Conservation (phyloP, 345 rosid genomes). For the Arabidopsis arenosa region DNA sequence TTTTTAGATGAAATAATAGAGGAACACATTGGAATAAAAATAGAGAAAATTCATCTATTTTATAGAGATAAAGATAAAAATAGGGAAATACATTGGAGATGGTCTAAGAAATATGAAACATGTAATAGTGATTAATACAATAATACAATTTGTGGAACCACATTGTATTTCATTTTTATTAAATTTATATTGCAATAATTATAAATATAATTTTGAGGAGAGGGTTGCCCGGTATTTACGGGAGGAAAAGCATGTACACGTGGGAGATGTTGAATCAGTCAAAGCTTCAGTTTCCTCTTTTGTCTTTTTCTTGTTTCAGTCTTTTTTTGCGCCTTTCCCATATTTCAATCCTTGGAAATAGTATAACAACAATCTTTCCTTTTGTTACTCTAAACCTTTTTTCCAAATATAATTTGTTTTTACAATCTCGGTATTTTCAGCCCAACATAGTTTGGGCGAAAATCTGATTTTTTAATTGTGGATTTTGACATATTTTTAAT, state of each 20-base stretch:
- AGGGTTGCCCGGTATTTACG: neutral
- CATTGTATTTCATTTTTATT: neutral
- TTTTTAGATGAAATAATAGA: too few relatives aligned
- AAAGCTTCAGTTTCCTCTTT: constrained; percentile 16
- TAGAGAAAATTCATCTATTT: too few relatives aligned
- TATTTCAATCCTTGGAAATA: neutral
- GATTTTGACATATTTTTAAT: too few relatives aligned
- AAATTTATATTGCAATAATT: neutral
- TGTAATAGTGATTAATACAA: too few relatives aligned
- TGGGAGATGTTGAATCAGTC: neutral
- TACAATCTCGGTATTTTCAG: neutral
- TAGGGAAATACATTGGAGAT: too few relatives aligned
- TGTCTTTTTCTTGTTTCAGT: neutral
- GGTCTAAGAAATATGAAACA: too few relatives aligned
- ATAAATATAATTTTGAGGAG: neutral
- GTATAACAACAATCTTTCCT: neutral
- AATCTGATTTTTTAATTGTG: too few relatives aligned
- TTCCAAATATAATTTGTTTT: neutral
- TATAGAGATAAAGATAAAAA: too few relatives aligned
- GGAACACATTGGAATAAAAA: too few relatives aligned
- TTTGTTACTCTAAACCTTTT: neutral
- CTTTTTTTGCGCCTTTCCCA: constrained; percentile 19
- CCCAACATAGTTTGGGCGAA: too few relatives aligned
- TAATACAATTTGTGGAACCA: neutral
- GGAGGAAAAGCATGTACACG: constrained; percentile 18